Percentiles rank a stretch among this genome's conserved stretches.
Conservation (phyloP, 2,329 filamentous ascomycete genomes). For the Plectosphaerella cucumerina region DNA sequence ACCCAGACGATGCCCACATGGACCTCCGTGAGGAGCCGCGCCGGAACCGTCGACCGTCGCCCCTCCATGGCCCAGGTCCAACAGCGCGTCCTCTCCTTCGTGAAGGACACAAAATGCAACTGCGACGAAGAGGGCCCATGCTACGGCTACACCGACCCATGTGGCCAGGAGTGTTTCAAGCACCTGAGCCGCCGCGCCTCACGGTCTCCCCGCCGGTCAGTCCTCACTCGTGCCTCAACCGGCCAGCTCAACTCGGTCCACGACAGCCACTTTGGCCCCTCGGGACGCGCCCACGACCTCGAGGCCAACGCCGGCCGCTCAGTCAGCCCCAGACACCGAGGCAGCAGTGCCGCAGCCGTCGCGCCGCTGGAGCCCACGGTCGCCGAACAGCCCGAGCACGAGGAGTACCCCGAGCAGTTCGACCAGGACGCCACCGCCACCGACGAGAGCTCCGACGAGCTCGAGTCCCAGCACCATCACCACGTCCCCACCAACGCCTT, state of each 20-base stretch:
- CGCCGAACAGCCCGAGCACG: conserved; percentile 15
- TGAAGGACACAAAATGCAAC: conserved; percentile 59
- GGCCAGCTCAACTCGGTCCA: conserved; percentile 24
- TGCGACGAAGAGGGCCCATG: conserved; percentile 59
- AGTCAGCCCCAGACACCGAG: conserved; percentile 27
- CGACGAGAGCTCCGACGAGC: conserved; percentile 5
- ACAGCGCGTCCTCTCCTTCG: conserved; percentile 58
- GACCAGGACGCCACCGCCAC: conserved; percentile 15
- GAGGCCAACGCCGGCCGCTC: conserved; percentile 20
- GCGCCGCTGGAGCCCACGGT: conserved; percentile 25
- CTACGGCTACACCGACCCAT: conserved; percentile 62
- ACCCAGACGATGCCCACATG: conserved; percentile 5
- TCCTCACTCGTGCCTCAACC: conserved; percentile 37
- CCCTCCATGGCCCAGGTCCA: conserved; percentile 52
- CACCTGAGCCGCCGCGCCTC: conserved; percentile 40
- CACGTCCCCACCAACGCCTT: conserved; percentile 95
- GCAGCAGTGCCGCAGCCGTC: conserved; percentile 33
- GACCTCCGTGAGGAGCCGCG: conserved; percentile 15
- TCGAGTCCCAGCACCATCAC: conserved; percentile 67
- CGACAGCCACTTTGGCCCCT: conserved; percentile 23
- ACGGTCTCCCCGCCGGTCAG: conserved; percentile 26
- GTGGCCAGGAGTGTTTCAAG: conserved; percentile 62
- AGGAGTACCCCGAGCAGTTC: conserved; percentile 16
- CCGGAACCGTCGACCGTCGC: conserved; percentile 33
- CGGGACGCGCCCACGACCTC: conserved; percentile 20